phyloP scores from a whole-genome alignment of 768 basidiomycete species.

The Lactarius indigo region DNA sequence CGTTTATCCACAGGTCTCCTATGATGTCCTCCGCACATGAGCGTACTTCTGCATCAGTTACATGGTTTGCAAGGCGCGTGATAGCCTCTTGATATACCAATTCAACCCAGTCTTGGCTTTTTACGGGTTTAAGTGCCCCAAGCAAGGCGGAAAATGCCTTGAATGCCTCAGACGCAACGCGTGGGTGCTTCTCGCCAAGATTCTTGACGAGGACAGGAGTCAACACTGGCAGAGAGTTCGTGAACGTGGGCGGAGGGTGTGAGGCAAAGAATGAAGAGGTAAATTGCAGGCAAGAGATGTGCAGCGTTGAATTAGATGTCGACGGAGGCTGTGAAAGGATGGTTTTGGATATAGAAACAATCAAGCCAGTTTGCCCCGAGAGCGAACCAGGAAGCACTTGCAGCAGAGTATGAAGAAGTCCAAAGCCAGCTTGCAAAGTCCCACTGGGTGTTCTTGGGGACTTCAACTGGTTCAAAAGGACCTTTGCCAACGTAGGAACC shows the following conservation, averaged over 20 bases:
- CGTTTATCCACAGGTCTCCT: constrained; percentile 84
- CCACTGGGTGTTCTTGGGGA: constrained; percentile 70
- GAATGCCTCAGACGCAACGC: constrained; percentile 86
- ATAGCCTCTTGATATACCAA: constrained; percentile 73
- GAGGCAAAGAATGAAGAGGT: constrained; percentile 77
- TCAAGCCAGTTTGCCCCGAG: constrained; percentile 57
- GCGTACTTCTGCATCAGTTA: constrained; percentile 91
- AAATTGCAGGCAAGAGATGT: constrained; percentile 83
- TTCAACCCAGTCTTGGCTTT: constrained; percentile 62
- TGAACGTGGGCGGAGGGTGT: constrained; percentile 59
- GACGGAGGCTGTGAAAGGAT: constrained; percentile 66
- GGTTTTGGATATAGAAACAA: constrained; percentile 60
- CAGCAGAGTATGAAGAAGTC: constrained; percentile 69
- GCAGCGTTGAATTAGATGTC: constrained; percentile 76
- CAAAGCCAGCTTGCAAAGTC: constrained; percentile 84
- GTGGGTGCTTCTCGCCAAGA: constrained; percentile 79
- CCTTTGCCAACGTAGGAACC: constrained; percentile 74
- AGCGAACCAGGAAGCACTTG: constrained; percentile 82
- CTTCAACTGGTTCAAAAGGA: constrained; percentile 81
- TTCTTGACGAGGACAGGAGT: constrained; percentile 73
- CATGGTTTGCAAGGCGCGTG: constrained; percentile 63
- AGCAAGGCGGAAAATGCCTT: constrained; percentile 81
- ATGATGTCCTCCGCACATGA: constrained; percentile 77
- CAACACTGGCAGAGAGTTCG: constrained; percentile 57
- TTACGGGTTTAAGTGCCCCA: constrained; percentile 67